A percentile compares a stretch with the other conserved stretches of the same genome.
These are phyloP conservation scores for Gentiana straminea DNA, from an alignment of 257 asterid species.

Conservation along the genomic window DNA sequence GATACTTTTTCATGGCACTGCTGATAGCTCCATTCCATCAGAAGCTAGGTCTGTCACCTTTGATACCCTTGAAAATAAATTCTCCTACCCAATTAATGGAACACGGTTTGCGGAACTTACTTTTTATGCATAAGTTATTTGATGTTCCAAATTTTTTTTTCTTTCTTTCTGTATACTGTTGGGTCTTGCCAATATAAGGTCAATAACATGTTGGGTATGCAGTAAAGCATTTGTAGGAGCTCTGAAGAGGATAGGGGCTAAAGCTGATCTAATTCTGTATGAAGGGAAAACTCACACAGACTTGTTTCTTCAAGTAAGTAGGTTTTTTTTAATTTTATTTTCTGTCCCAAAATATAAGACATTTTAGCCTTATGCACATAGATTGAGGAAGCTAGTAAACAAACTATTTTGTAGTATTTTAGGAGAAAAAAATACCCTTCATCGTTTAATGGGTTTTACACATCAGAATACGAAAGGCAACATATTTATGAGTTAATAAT, in stretches of 20 bases:
- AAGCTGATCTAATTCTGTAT: slow-evolving; percentile 56
- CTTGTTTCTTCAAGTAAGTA: slow-evolving; percentile 78
- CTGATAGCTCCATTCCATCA: slow-evolving; percentile 69
- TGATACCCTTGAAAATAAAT: background rate
- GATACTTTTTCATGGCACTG: slow-evolving; percentile 72
- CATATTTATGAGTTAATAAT: no score
- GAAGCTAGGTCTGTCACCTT: slow-evolving; percentile 56
- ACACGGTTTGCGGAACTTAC: no score
- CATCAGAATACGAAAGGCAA: no score
- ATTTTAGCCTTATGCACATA: no score
- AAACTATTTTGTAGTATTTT: no score
- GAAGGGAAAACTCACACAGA: slow-evolving; percentile 92
- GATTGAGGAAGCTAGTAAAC: no score
- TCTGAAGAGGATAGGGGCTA: slow-evolving; percentile 56
- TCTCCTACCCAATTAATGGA: no score
- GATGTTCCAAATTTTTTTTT: no score
- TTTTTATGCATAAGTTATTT: no score
- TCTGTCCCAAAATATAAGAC: background rate
- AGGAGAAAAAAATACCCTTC: no score
- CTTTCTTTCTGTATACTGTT: background rate
- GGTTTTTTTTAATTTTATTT: background rate
- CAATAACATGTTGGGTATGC: slow-evolving; percentile 17
- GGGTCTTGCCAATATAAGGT: background rate
- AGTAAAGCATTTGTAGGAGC: slow-evolving; percentile 55
- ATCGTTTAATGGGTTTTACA: no score